Base-by-base conservation (phyloP, 331 rosid genomes). In the Pyracantha coccinea region DNA sequence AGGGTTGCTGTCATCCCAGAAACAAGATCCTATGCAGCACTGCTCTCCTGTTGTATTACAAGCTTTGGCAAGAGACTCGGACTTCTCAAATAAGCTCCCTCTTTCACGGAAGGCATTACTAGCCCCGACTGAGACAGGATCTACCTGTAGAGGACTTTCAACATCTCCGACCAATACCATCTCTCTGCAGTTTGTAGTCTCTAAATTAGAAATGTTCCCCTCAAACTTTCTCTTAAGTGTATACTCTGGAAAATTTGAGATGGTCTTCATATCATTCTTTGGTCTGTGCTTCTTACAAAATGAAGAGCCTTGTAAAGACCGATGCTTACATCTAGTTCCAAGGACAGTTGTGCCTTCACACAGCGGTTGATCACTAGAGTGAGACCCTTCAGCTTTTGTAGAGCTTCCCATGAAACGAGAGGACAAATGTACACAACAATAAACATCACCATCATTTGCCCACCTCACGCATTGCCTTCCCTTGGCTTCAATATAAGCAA, bases 391-490 rank as follows among this genome's bases (percentile, higher is more conserved):
- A 52, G 87, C 73, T 77, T 77, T 89, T 27, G 86, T 82, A 53
- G 97, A 83, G 85, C 83, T 86, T 63, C 92, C 89, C 35, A 83
- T 53, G 80, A 92, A 95, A 32, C 99, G 96, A 45, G 97, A 89
- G 6, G 97, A 90, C 82, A 95, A 81, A 86, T 95, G 99, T 50
- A 92, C 97, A 74, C 99, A 95, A 74, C 99, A 95, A 77, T 90
- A 95, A 68, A 95, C 97, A 83, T 95, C 99, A 74, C 97, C 97
- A 64, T 95, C 99, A 76, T 92, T 95, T 52, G 99, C 99, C 99
- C 97, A 95, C 84, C 99, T 89, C 75, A 95, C 99, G 78, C 99
- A 95, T 77, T 90, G 99, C 83, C 99, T 89, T 78, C 99, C 97
- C 86, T 95, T 95, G 53, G 97, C 75, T 85, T 95, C 99, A 81